phyloP scores from a whole-genome alignment of 805 yeast genomes.

The Barnettozyma botsteinii region DNA sequence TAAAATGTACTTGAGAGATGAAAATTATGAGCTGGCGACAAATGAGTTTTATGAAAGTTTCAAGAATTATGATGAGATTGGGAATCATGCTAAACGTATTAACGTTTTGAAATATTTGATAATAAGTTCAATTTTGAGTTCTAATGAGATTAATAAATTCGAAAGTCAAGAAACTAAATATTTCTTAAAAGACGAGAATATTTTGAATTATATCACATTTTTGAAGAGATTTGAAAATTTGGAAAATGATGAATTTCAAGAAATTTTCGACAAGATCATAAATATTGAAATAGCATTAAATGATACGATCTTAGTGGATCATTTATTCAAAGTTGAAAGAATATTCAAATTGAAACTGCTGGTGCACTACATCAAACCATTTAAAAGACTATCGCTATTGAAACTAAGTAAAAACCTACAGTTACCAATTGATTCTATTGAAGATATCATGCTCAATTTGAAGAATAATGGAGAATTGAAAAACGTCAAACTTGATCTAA shows the following conservation, averaged over 20 bases:
- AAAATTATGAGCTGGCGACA: constrained; percentile 53
- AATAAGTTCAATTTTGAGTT: constrained; percentile 46
- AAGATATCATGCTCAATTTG: constrained; percentile 21
- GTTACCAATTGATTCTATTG: constrained; percentile 18
- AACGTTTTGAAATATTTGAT: constrained; percentile 56
- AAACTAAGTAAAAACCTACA: constrained; percentile 16
- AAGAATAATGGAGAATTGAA: constrained; percentile 19
- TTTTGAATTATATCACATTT: constrained; percentile 18
- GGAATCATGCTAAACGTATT: constrained; percentile 52
- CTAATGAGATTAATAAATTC: constrained; percentile 38
- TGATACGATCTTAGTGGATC: constrained; percentile 18
- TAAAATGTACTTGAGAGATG: constrained; percentile 52
- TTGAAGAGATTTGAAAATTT: constrained; percentile 19
- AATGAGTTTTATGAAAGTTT: constrained; percentile 50
- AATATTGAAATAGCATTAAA: constrained; percentile 5
- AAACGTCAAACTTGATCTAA: constrained; percentile 21
- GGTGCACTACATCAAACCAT: constrained; percentile 27
- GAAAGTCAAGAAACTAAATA: constrained; percentile 27
- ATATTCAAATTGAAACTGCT: constrained; percentile 18
- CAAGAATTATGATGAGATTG: constrained; percentile 59
- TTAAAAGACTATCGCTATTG: constrained; percentile 18
- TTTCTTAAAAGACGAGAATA: constrained; percentile 21
- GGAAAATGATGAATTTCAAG: constrained; percentile 16
- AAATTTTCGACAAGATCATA: constrained; percentile 7
- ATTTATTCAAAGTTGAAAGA: constrained; percentile 17